Conservation (phyloP, 768 basidiomycete genomes). For the Serendipita sp. region DNA sequence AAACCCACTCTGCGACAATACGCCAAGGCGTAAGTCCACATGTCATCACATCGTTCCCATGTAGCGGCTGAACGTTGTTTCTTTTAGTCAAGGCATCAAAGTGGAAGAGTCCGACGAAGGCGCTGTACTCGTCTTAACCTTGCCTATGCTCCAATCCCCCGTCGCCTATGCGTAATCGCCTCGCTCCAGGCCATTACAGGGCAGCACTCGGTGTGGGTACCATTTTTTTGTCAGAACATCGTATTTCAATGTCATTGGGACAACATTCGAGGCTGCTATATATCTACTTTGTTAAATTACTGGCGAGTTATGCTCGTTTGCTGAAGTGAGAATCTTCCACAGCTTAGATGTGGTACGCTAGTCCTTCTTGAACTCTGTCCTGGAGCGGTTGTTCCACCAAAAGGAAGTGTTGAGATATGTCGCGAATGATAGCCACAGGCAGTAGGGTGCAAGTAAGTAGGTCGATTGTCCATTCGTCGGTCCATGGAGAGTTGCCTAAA, state of each 20-base stretch:
- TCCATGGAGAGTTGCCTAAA: conserved; percentile 33
- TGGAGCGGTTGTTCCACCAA: conserved; percentile 36
- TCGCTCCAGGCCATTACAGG: not conserved
- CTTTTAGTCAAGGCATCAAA: not conserved
- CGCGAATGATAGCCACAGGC: conserved; percentile 48
- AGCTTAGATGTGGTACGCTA: not conserved
- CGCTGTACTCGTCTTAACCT: not conserved
- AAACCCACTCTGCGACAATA: not conserved
- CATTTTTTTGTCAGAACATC: no score
- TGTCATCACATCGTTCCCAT: no score
- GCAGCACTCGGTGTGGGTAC: no score
- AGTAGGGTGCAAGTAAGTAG: conserved; percentile 47
- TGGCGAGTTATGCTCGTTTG: no score
- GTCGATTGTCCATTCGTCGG: conserved; percentile 33
- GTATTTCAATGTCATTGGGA: no score
- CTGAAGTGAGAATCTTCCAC: not conserved
- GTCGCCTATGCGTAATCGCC: not conserved
- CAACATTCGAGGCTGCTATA: no score
- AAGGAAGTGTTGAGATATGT: conserved; percentile 55
- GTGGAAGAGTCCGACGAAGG: not conserved
- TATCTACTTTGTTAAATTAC: no score
- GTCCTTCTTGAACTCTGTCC: not conserved
- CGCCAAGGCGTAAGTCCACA: not conserved
- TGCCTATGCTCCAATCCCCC: not conserved
- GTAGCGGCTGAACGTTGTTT: not conserved